Evolutionary conservation across 768 basidiomycete genomes (phyloP).

Genomic region (Lactifluus echinatus): DNA sequence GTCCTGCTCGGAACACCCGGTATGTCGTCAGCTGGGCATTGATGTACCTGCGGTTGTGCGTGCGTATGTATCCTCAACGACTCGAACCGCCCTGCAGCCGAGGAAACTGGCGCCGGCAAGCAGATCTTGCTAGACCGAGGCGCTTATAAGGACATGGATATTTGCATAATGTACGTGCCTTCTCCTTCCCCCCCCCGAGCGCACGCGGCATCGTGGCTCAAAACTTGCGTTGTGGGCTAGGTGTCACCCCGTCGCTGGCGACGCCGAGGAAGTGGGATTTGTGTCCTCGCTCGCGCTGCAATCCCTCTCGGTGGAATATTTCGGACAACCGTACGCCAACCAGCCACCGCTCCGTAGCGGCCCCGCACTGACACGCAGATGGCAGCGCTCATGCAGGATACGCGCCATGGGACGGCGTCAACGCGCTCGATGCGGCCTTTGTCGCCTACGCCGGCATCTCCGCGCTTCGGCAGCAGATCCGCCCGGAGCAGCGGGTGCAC

Average conservation of each 20-base stretch:
- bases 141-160: conserved; percentile 74
- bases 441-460: conserved; percentile 74
- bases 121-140: conserved; percentile 63
- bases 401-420: conserved; percentile 80
- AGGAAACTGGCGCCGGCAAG: conserved; percentile 77
- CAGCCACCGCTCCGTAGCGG: too few relatives aligned
- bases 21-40: conserved; percentile 15
- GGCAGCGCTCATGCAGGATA: conserved; percentile 69
- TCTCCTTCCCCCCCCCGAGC: neutral
- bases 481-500: conserved; percentile 72
- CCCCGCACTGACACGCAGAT: neutral
- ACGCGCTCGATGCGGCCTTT: conserved; percentile 85
- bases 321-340: conserved; percentile 65
- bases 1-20: conserved; percentile 70
- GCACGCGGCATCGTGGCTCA: neutral
- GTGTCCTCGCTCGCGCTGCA: conserved; percentile 58
- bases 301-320: conserved; percentile 57
- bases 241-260: conserved; percentile 65
- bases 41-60: neutral
- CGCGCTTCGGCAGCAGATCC: conserved; percentile 78
- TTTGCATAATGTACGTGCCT: conserved; percentile 56
- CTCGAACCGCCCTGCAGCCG: conserved; percentile 38
- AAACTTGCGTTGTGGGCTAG: too few relatives aligned
- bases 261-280: conserved; percentile 39
- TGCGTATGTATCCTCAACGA: neutral